Evolutionary conservation across 805 yeast species (phyloP).

Genomic region (Wickerhamia fluorescens): DNA sequence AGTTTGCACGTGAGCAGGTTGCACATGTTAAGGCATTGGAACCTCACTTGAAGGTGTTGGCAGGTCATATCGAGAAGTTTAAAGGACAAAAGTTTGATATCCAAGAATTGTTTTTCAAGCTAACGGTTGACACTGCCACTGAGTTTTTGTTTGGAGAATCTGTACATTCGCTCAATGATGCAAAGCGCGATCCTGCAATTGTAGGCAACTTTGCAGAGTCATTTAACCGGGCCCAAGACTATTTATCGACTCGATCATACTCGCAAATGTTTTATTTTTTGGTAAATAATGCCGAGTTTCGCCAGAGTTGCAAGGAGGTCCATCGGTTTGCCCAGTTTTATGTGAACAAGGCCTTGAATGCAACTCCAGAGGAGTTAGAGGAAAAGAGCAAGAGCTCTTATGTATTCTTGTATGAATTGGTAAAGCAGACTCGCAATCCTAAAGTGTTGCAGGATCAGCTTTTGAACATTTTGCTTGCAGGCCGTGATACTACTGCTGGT

Average conservation of each 20-base stretch:
- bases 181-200: constrained; percentile 9
- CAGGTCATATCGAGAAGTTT: constrained; percentile 8
- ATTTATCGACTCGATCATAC: constrained; percentile 19
- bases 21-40: constrained; percentile 20
- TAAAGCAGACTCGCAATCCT: constrained; percentile 42
- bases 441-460: constrained; percentile 43
- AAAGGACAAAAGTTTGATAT: constrained; percentile 22
- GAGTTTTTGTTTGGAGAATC: constrained; percentile 38
- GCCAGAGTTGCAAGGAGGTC: constrained; percentile 14
- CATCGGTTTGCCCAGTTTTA: constrained; percentile 31
- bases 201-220: constrained; percentile 21
- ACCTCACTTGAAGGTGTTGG: constrained; percentile 14
- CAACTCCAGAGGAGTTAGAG: constrained; percentile 24
- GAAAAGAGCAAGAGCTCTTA: constrained; percentile 29
- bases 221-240: constrained; percentile 26
- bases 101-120: constrained; percentile 25
- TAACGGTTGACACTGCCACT: constrained; percentile 35
- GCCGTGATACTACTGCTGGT: constrained; percentile 51
- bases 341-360: constrained; percentile 30
- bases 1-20: constrained; percentile 20
- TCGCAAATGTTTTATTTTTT: constrained; percentile 12
- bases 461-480: constrained; percentile 45
- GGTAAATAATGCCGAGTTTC: constrained; percentile 12
- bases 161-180: constrained; percentile 12
- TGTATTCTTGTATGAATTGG: constrained; percentile 42